A percentile compares a stretch with the other conserved stretches of the same genome.
These are phyloP conservation scores for Pythium grandisporangium DNA, from an alignment of 352 stramenopile species.

Conservation along the genomic window DNA sequence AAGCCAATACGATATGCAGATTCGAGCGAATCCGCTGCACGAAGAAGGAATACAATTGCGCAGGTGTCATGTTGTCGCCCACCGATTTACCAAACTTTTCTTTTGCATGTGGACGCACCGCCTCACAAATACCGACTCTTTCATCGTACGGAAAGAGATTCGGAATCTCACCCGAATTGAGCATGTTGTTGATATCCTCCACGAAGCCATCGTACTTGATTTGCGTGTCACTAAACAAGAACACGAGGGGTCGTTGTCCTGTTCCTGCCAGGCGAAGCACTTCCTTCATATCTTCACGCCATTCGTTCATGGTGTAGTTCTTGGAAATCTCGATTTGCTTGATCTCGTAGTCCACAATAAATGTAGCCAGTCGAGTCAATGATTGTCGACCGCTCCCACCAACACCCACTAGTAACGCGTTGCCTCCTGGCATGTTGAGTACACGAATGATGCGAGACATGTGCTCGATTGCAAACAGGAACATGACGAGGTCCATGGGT, in stretches of 20 bases:
- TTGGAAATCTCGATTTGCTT: conserved; percentile 95
- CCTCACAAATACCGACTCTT: conserved; percentile 85
- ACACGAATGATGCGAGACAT: conserved; percentile 88
- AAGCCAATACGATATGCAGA: conserved; percentile 92
- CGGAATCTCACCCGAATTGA: conserved; percentile 93
- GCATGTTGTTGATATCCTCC: conserved; percentile 96
- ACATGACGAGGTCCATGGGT: conserved; percentile 95
- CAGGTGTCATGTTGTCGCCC: conserved; percentile 86
- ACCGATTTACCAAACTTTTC: conserved; percentile 86
- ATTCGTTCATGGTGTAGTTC: conserved; percentile 92
- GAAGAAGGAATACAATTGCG: conserved; percentile 91
- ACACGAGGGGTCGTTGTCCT: conserved; percentile 81
- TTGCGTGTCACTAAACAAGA: conserved; percentile 94
- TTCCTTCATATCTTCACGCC: conserved; percentile 93
- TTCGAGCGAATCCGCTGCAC: conserved; percentile 87
- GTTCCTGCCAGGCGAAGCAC: conserved; percentile 87
- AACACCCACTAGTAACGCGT: conserved; percentile 90
- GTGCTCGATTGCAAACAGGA: conserved; percentile 94
- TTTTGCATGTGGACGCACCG: conserved; percentile 86
- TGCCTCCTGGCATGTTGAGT: conserved; percentile 92
- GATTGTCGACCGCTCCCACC: conserved; percentile 89
- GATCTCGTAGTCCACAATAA: conserved; percentile 90
- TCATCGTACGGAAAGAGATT: conserved; percentile 94
- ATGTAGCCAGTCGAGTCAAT: conserved; percentile 87
- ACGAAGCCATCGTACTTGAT: conserved; percentile 96